These are phyloP conservation scores for Candida namnaoensis DNA, from an alignment of 805 yeast species.

Conservation along the genomic window DNA sequence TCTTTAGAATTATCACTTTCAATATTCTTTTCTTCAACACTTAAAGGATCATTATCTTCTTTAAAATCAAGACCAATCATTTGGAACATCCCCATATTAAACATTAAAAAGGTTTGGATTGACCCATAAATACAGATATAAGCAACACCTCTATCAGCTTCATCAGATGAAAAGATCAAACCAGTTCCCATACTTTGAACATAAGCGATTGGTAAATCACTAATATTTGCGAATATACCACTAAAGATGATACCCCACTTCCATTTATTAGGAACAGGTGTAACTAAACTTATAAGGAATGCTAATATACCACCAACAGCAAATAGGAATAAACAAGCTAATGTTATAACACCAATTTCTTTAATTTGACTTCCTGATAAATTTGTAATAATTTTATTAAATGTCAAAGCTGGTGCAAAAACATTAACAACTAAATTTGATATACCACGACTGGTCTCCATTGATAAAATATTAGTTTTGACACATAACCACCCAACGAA, in stretches of 20 bases:
- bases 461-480: constrained; percentile 28
- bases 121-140: constrained; percentile 38
- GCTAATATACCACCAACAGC: constrained; percentile 33
- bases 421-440: constrained; percentile 44
- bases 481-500: constrained; percentile 11
- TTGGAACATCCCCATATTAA: constrained; percentile 69
- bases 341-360: constrained; percentile 35
- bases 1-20: constrained; percentile 2
- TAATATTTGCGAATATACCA: constrained; percentile 41
- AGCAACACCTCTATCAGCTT: constrained; percentile 41
- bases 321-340: constrained; percentile 20
- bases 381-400: constrained; percentile 42
- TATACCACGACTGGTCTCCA: constrained; percentile 43
- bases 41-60: constrained; percentile 11
- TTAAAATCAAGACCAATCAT: constrained; percentile 66
- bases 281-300: constrained; percentile 20
- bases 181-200: constrained; percentile 37
- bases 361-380: constrained; percentile 43
- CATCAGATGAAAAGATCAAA: constrained; percentile 25
- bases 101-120: constrained; percentile 53
- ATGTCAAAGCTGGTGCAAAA: constrained; percentile 44
- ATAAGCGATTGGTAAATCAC: constrained; percentile 47
- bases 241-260: constrained; percentile 38
- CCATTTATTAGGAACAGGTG: constrained; percentile 41
- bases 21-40: constrained; percentile 1